These are phyloP conservation scores for Aspergillus pseudotamarii DNA, from an alignment of 2,329 filamentous ascomycete genomes.

Conservation along the genomic window DNA sequence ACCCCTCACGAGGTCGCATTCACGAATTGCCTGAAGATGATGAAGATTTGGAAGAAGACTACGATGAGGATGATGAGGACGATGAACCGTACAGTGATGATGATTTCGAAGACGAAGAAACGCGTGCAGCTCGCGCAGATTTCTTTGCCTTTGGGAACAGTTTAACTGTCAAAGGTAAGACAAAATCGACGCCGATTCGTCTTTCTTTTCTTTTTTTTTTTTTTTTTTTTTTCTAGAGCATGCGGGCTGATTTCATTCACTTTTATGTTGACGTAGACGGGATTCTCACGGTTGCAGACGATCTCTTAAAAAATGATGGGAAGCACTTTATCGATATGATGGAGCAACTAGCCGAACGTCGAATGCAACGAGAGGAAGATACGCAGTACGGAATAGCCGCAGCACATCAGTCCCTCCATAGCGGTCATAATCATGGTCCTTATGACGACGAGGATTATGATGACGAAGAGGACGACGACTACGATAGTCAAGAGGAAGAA, in stretches of 20 bases:
- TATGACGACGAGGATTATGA: conserved; percentile 75
- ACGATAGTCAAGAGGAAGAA: conserved; percentile 65
- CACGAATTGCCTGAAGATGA: conserved; percentile 60
- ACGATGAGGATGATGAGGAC: conserved; percentile 71
- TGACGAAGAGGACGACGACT: conserved; percentile 72
- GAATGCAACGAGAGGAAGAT: conserved; percentile 96
- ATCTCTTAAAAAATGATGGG: conserved; percentile 96
- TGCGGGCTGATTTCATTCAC: conserved; percentile 42
- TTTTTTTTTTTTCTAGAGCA: conserved; percentile 18
- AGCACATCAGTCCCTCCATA: conserved; percentile 62
- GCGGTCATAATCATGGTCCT: conserved; percentile 74
- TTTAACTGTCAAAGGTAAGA: conserved; percentile 82
- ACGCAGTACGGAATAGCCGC: conserved; percentile 68
- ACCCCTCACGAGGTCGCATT: conserved; percentile 75
- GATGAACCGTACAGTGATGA: conserved; percentile 69
- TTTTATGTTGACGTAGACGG: conserved; percentile 63
- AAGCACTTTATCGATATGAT: conserved; percentile 99
- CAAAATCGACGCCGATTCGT: conserved; percentile 8
- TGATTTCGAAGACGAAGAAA: conserved; percentile 64
- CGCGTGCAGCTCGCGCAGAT: conserved; percentile 69
- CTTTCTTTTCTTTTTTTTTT: conserved; percentile 4
- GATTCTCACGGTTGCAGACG: conserved; percentile 97
- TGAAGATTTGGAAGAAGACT: conserved; percentile 56
- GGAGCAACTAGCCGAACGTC: conserved; percentile 95
- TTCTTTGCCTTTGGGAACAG: conserved; percentile 98